Base-by-base conservation (phyloP, 768 basidiomycete species). In the Hebeloma cylindrosporum region DNA sequence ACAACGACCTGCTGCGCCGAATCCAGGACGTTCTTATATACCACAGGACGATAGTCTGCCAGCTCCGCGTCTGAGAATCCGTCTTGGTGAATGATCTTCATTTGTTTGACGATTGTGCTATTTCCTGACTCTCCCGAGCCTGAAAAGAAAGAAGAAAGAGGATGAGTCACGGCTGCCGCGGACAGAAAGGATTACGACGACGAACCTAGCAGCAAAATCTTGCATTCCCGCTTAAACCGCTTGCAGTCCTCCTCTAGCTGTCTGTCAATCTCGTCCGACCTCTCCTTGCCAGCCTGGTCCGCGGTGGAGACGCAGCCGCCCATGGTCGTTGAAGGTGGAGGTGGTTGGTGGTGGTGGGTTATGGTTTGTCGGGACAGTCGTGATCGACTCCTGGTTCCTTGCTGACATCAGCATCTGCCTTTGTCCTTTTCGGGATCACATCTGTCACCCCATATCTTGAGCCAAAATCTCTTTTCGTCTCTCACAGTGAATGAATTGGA, bases 1-100 rank as follows among this genome's bases (percentile, higher is more conserved):
- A 83, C 71, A 23, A 95, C 78, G 54, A 96, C 77, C 4, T 84
- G 85, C 54, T 94, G 89, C 0, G 89, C 93, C 4, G 85, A 88
- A 52, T 97, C 94, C 49, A 95, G 72, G 3, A 94, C 82, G 63
- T 95, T 88, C 56, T 82, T 82, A 67, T 86, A 92, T 36, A 98
- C 83, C 22, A 85, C 83, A 0, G 83, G 78, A 14, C 86, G 74
- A 70, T 81, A 95, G 3, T 80, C 74, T 48, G 83, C 72, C 20
- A 92, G 79, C 62, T 96, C 93, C 0, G 85, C 78, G 6, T 68
- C 65, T 2, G 83, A 79, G 67, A 93, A 98, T 9, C 94, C 94
- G 50, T 85, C 82, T 63, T 95, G 89, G 63, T 98, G 89, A 37
- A 97, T 93, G 46, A 97, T 94, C 75, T 95, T 96, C 93, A 98